Base-by-base conservation (phyloP, 169 alveolate genomes). In the Perkinsus olseni region DNA sequence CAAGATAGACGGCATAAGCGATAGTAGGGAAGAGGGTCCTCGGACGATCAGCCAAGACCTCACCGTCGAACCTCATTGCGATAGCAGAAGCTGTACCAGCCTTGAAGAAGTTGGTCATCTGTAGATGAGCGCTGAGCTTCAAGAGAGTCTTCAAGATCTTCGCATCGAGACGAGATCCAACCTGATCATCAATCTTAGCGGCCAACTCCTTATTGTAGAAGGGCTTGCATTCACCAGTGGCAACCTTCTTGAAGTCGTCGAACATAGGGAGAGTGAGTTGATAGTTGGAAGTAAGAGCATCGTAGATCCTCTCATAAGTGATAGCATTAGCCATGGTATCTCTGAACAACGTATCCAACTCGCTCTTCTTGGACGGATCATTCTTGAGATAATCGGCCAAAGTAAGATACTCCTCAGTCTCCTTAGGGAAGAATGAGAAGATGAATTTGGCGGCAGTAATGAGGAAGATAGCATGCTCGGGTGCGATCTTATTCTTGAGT, bases 1-100 rank as follows among this genome's bases (percentile, higher is more conserved):
- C 93, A 95, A 97, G 94, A 45, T 95, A 96, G 34, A 97, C 95
- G 39, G 96, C 95, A 92, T 95, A 95, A 34, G 98, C 97, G 39
- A 93, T 93, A 36, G 94, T 94, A 51, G 97, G n/a, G 92, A 95
- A 96, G 39, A 48, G 39, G 0, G 36, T 90, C 37, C 28, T 0
- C 90, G 50, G 37, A 31, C 90, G 40, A 20, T 31, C n/a, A 37
- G 38, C 51, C n/a, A 50, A 28, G 36, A 31, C 34, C 38, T 0
- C 38, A 31, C 50, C 50, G 0, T 93, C 92, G 50, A 93, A 40
- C 34, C 94, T 92, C 28, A 92, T 74, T 24, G 94, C 90, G 28
- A 92, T 74, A 62, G 94, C 94, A n/a, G 93, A 92, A 31, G 94
- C 91, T 20, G 48, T 92, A 24, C 91, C 94, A 36, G 38, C 39